Conservation (phyloP, 345 rosid genomes). For the Noccaea bulbosa region DNA sequence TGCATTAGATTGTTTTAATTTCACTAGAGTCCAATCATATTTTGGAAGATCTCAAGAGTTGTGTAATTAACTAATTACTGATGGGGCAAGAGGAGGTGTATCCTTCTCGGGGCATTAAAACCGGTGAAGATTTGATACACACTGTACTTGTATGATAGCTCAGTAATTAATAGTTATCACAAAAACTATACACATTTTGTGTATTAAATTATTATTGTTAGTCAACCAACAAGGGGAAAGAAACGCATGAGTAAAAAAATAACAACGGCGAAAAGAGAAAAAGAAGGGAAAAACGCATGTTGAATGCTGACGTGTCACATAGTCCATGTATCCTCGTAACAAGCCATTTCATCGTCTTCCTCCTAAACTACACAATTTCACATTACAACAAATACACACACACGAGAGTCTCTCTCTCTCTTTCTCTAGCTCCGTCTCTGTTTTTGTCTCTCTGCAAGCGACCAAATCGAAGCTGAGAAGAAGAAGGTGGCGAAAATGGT, state of each 20-base stretch:
- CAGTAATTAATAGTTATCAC: conserved; percentile 6
- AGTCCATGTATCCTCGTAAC: conserved; percentile 43
- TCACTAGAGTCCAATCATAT: background rate
- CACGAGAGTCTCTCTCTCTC: background rate
- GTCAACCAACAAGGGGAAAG: conserved; percentile 9
- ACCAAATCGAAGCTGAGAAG: conserved; percentile 37
- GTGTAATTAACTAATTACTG: background rate
- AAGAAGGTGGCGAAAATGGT: conserved; percentile 36
- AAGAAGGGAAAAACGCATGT: conserved; percentile 36
- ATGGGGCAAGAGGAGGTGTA: conserved; percentile 9
- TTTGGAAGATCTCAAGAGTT: conserved; percentile 1
- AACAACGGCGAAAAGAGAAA: background rate
- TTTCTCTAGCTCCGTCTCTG: conserved; percentile 22
- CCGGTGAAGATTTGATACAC: background rate
- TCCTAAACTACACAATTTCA: conserved; percentile 2
- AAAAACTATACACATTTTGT: background rate
- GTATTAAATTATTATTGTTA: background rate
- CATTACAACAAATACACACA: conserved; percentile 16
- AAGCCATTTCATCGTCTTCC: conserved; percentile 35
- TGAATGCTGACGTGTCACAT: conserved; percentile 43
- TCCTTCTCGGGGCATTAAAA: conserved; percentile 22
- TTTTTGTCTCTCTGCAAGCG: conserved; percentile 27
- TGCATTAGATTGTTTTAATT: no score
- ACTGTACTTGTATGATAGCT: background rate
- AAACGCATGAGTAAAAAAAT: background rate